Evolutionary conservation across 805 yeast species (phyloP).

Genomic region (Sugiyamaella floridensis): DNA sequence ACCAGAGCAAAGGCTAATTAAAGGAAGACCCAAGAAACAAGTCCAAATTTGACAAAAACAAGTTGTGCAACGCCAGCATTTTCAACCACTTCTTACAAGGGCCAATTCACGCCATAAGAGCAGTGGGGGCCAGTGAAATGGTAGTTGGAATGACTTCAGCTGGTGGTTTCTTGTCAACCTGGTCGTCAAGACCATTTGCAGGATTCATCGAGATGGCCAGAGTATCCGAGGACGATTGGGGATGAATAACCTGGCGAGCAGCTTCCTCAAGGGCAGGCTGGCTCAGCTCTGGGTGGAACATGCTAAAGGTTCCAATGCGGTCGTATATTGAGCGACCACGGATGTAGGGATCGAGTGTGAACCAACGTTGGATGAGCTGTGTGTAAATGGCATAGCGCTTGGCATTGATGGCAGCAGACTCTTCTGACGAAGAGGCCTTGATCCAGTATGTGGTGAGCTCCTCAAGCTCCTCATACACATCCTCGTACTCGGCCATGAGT

Average conservation of each 20-base stretch:
- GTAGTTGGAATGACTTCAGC: not conserved
- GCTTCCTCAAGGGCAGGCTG: conserved; percentile 9
- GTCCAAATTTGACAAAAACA: too few relatives aligned
- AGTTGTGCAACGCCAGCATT: too few relatives aligned
- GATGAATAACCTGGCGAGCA: not conserved
- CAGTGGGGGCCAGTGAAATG: not conserved
- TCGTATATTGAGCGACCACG: conserved; percentile 77
- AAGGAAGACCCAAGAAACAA: too few relatives aligned
- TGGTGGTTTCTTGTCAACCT: not conserved
- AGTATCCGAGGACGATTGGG: not conserved
- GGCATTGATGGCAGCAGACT: conserved; percentile 46
- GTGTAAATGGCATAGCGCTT: conserved; percentile 38
- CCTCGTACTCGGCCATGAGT: conserved; percentile 47
- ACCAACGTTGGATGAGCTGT: conserved; percentile 55
- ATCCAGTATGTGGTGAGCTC: conserved; percentile 74
- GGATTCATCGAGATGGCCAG: not conserved
- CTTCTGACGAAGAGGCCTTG: conserved; percentile 41
- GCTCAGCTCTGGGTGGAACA: conserved; percentile 22
- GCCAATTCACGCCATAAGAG: not conserved
- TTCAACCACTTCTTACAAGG: not conserved
- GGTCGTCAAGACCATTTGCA: not conserved
- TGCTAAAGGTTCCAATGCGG: conserved; percentile 55
- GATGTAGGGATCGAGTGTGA: conserved; percentile 68
- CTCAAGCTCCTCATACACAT: conserved; percentile 47
- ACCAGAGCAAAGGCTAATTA: too few relatives aligned